These are phyloP conservation scores for Suhomyces kilbournensis DNA, from an alignment of 805 yeast species.

Conservation along the genomic window DNA sequence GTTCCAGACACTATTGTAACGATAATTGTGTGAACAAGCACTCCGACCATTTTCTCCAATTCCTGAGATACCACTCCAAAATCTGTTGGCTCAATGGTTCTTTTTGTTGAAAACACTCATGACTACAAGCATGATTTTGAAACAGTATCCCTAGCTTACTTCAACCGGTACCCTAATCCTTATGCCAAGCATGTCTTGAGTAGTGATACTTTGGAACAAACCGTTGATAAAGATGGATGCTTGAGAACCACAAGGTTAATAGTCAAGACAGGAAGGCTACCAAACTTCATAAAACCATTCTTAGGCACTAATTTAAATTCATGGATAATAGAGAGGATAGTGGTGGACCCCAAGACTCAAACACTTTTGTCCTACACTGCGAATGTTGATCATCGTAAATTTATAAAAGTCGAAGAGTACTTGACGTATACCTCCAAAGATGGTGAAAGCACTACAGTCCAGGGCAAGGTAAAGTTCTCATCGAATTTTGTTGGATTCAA, in stretches of 20 bases:
- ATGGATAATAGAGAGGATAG: slow-evolving; percentile 78
- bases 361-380: slow-evolving; percentile 68
- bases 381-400: slow-evolving; percentile 78
- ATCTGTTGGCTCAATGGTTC: slow-evolving; percentile 49
- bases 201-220: slow-evolving; percentile 67
- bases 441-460: slow-evolving; percentile 42
- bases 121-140: slow-evolving; percentile 62
- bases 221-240: slow-evolving; percentile 59
- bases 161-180: slow-evolving; percentile 65
- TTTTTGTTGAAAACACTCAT: slow-evolving; percentile 55
- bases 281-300: slow-evolving; percentile 73
- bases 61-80: background rate
- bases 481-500: slow-evolving; percentile 68
- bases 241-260: slow-evolving; percentile 72
- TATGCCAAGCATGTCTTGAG: slow-evolving; percentile 82
- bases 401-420: slow-evolving; percentile 76
- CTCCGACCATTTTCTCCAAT: background rate
- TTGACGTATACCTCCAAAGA: slow-evolving; percentile 49
- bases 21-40: background rate
- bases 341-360: slow-evolving; percentile 59
- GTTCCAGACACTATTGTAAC: background rate
- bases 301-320: slow-evolving; percentile 66
- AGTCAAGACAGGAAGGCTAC: slow-evolving; percentile 76
- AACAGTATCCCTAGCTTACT: slow-evolving; percentile 73
- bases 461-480: slow-evolving; percentile 63